Percentiles rank a stretch among this genome's conserved stretches.
phyloP scores from a whole-genome alignment of 2,329 filamentous ascomycete species.

The Xylariaceae sp. region DNA sequence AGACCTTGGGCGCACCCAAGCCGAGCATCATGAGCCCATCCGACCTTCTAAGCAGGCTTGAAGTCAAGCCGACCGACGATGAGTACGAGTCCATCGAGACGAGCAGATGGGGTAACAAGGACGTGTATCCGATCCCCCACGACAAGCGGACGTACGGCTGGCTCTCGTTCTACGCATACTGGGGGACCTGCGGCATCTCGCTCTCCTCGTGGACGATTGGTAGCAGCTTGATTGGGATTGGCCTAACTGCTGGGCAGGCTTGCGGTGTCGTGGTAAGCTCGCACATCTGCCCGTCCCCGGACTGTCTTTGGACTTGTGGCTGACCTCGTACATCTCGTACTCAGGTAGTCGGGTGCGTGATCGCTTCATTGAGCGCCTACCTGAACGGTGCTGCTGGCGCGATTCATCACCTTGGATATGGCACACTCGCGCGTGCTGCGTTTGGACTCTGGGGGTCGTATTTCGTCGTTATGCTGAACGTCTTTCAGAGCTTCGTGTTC shows the following conservation, averaged over 20 bases:
- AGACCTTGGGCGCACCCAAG: too few relatives aligned
- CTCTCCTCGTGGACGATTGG: slow-evolving; percentile 12
- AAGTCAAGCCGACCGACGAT: slow-evolving; percentile 11
- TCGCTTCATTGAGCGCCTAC: slow-evolving; percentile 10
- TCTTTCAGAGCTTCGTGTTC: slow-evolving; percentile 11
- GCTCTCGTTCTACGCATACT: slow-evolving; percentile 11
- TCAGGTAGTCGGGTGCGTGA: slow-evolving; percentile 7
- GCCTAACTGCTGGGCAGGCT: slow-evolving; percentile 10
- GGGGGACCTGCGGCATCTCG: slow-evolving; percentile 12
- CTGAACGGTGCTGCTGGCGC: slow-evolving; percentile 12
- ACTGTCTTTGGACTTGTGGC: too few relatives aligned
- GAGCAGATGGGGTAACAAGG: slow-evolving; percentile 11
- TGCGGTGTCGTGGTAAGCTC: slow-evolving; percentile 9
- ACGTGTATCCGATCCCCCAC: slow-evolving; percentile 10
- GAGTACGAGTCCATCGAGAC: slow-evolving; percentile 11
- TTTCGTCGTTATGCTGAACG: slow-evolving; percentile 11
- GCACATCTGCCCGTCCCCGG: not conserved
- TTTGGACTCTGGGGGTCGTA: slow-evolving; percentile 12
- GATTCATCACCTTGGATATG: slow-evolving; percentile 11
- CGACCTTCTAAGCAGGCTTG: slow-evolving; percentile 5
- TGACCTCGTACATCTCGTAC: not conserved
- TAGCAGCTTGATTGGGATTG: slow-evolving; percentile 11
- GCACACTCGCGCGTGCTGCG: slow-evolving; percentile 9
- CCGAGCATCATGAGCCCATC: not conserved
- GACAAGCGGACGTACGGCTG: slow-evolving; percentile 12